Evolutionary conservation across 2,329 filamentous ascomycete species (phyloP).

Genomic region (Hansfordia pulvinata): DNA sequence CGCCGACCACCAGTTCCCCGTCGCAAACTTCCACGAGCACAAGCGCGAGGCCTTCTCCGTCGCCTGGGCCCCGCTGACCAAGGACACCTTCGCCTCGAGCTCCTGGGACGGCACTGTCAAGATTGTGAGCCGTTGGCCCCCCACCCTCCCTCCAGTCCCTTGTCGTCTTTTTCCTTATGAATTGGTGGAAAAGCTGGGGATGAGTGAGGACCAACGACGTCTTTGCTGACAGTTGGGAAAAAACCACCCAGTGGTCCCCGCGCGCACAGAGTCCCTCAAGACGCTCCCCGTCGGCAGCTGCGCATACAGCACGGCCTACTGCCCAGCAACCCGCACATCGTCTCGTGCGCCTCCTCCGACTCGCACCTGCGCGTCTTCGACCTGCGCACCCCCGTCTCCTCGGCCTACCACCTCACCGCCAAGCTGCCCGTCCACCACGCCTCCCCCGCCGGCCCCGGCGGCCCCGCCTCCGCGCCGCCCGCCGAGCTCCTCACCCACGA

Average conservation of each 20-base stretch:
- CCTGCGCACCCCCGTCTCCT: slow-evolving; percentile 70
- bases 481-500: slow-evolving; percentile 86
- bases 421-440: slow-evolving; percentile 73
- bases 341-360: slow-evolving; percentile 82
- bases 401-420: slow-evolving; percentile 74
- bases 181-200: no score
- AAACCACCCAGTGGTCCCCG: slow-evolving; percentile 56
- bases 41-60: slow-evolving; percentile 87
- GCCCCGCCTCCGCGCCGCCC: slow-evolving; percentile 36
- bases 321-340: slow-evolving; percentile 74
- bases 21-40: slow-evolving; percentile 89
- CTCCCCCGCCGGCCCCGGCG: slow-evolving; percentile 26
- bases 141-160: slow-evolving; percentile 1
- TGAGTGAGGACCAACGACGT: slow-evolving; percentile 1
- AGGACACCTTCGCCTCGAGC: slow-evolving; percentile 79
- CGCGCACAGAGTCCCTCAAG: slow-evolving; percentile 56
- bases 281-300: slow-evolving; percentile 88
- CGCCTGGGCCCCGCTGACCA: slow-evolving; percentile 81
- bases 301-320: slow-evolving; percentile 88
- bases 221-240: background rate
- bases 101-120: slow-evolving; percentile 97
- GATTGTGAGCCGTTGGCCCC: slow-evolving; percentile 56
- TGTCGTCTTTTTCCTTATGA: background rate
- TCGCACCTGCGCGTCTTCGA: slow-evolving; percentile 85
- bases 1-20: slow-evolving; percentile 64